Base-by-base conservation (phyloP, 768 basidiomycete genomes). In the Trametes gibbosa region DNA sequence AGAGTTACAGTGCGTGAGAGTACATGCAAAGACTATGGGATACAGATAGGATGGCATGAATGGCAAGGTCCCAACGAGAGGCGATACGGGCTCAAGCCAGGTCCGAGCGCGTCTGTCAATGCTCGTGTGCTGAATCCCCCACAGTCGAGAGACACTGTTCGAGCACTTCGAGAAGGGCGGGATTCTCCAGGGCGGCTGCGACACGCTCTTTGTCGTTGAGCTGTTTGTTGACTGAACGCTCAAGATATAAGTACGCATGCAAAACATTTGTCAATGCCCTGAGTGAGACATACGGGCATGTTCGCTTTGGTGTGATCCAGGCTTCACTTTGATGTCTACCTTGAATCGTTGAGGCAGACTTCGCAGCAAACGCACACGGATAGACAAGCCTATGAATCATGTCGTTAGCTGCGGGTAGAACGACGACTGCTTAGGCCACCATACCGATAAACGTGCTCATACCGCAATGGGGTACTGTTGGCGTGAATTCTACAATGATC, bases 201-300 rank as follows among this genome's bases (percentile, higher is more conserved):
- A 98, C 97, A 40, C 97, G 82, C 74, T 99, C 97, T 74, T 99
- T 99, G 76, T 99, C 97, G 67, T 99, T 99, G 34, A 99, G 79
- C 68, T 99, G 97, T 72, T 98, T 98, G 75, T 98, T 99, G 12
- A 99, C 97, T 96, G 50, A 5, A 12, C 9, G 5, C 23, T 32
- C 10, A 14, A 39, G 17, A 19, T 39, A 4, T 14, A 47, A 12
- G 2, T 23, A 25, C 32, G 39, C 39, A 21, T 27, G 16, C 13
- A 2, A 23, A 42, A 34, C 25, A 34, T 14, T 3, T 16, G 32
- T 35, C 14, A 49, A 12, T 23, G 19, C 14, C n/a, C n/a, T n/a
- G n/a, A n/a, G n/a, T n/a, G 19, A 23, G 23, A 48, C 86, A 35
- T 59, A 93, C 94, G 85, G 51, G 94, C 87, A 56, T 86, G 79